phyloP scores from a whole-genome alignment of 1,284 basidiomycete genomes.

The Naganishia sp. region DNA sequence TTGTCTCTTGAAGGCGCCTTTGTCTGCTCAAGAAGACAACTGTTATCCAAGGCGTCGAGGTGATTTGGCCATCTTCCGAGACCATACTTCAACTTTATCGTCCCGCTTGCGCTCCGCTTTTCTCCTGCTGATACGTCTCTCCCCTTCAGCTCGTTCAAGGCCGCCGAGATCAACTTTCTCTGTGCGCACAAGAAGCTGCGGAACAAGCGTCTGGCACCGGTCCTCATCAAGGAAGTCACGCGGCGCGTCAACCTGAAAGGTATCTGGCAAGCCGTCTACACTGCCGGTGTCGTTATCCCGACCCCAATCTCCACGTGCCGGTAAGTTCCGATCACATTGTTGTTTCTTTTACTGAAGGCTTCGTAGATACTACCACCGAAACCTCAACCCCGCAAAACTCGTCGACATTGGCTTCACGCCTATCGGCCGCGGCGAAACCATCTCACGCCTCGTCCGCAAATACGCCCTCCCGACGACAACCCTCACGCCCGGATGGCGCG shows the following conservation, averaged over 20 bases:
- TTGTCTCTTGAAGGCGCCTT: no score
- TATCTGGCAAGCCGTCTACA: conserved; percentile 97
- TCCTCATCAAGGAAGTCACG: conserved; percentile 98
- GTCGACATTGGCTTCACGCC: conserved; percentile 89
- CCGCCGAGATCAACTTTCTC: conserved; percentile 95
- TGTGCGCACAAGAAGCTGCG: conserved; percentile 98
- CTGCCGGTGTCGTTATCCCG: conserved; percentile 84
- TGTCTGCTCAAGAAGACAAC: no score
- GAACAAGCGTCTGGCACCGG: conserved; percentile 91
- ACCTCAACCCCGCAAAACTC: conserved; percentile 88
- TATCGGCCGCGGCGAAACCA: conserved; percentile 77
- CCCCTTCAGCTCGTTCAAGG: conserved; percentile 63
- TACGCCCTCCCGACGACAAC: conserved; percentile 63
- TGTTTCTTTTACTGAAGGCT: no score
- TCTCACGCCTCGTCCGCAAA: conserved; percentile 77
- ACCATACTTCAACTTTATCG: conserved; percentile 10
- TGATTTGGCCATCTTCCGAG: no score
- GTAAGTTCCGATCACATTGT: conserved; percentile 59
- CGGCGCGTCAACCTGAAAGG: conserved; percentile 85
- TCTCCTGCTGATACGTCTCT: neutral
- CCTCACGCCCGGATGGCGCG: conserved; percentile 70
- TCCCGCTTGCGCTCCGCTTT: conserved; percentile 7
- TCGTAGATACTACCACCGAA: conserved; percentile 91
- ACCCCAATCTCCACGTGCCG: conserved; percentile 83
- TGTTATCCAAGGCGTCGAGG: neutral